Base-by-base conservation (phyloP, 495 filamentous ascomycete species). In the Daldinia grandis region DNA sequence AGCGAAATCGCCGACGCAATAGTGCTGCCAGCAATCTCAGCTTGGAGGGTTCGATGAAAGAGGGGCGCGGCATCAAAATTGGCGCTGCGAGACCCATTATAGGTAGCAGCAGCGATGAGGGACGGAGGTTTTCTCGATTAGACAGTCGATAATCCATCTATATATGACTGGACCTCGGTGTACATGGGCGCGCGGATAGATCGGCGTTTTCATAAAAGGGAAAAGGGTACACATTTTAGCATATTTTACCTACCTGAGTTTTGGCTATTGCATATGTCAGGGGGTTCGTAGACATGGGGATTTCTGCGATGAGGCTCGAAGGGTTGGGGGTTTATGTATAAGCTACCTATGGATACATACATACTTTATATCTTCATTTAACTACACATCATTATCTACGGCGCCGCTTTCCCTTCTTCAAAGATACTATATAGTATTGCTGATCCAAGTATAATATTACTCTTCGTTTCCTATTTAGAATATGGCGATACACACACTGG, bases 11-110 rank as follows among this genome's bases (percentile, higher is more conserved):
- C 19, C 58, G 74, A 14, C 66, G 66, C 56, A 64, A 62, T 37
- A 78, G 76, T 35, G 70, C 58, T 33, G 65, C 63, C 7, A 75
- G 69, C 54, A 68, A 57, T 7, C 68, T 76, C 14, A 77, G 74
- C 37, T 38, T 76, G 4, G 76, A 78, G 8, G 76, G 76, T 9
- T 73, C 69, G 5, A 71, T 78, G 42, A 64, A 35, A 17, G 64
- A 58, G 10, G 65, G 71, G 2, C 74, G 76, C 24, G 71, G 64
- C 27, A 82, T 82, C 51, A 77, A 68, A 54, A 69, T 81, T 58
- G 79, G 79, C 31, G 66, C 75, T 14, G 61, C 76, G 12, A 76
- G 63, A 21, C 74, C 76, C 1, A 76, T 62, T 14, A 75, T 66
- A 12, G 66, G 71, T 14, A 71, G 64, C 33, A 74, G 71, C 19